Conservation (phyloP, 331 rosid genomes). For the Saraca asoca region DNA sequence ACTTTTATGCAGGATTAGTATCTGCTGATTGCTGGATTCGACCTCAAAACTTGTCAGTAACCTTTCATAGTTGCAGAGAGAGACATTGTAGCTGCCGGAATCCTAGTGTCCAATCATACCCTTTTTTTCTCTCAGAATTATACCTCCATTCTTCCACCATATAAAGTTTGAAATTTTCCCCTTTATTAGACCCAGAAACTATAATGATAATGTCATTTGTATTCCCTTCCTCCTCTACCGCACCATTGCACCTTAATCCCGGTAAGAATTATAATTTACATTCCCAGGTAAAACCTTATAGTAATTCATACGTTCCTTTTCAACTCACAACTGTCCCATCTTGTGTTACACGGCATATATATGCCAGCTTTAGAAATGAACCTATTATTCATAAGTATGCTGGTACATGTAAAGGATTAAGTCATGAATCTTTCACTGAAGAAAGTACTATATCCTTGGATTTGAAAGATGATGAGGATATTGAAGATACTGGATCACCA, state of each 20-base stretch:
- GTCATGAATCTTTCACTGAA: slow-evolving; percentile 39
- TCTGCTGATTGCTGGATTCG: no score
- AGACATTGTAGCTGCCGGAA: no score
- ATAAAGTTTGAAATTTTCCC: slow-evolving; percentile 24
- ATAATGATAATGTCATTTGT: slow-evolving; percentile 73
- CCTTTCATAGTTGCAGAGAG: no score
- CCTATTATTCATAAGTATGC: slow-evolving; percentile 31
- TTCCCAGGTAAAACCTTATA: slow-evolving; percentile 26
- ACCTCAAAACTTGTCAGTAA: no score
- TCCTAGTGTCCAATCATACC: no score
- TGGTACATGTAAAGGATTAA: slow-evolving; percentile 39
- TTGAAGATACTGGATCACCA: slow-evolving; percentile 55
- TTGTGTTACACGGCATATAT: slow-evolving; percentile 17
- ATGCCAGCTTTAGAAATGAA: slow-evolving; percentile 24
- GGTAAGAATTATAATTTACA: slow-evolving; percentile 37
- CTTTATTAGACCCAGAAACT: slow-evolving; percentile 25
- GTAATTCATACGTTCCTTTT: slow-evolving; percentile 34
- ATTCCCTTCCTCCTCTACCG: slow-evolving; percentile 43
- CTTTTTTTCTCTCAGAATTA: no score
- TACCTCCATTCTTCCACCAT: background rate
- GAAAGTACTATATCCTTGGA: slow-evolving; percentile 42
- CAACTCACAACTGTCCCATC: slow-evolving; percentile 21
- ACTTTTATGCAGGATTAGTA: no score
- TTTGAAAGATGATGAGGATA: slow-evolving; percentile 54
- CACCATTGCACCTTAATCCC: slow-evolving; percentile 40